phyloP scores from a whole-genome alignment of 495 filamentous ascomycete species.

The Clavariopsis aquatica region DNA sequence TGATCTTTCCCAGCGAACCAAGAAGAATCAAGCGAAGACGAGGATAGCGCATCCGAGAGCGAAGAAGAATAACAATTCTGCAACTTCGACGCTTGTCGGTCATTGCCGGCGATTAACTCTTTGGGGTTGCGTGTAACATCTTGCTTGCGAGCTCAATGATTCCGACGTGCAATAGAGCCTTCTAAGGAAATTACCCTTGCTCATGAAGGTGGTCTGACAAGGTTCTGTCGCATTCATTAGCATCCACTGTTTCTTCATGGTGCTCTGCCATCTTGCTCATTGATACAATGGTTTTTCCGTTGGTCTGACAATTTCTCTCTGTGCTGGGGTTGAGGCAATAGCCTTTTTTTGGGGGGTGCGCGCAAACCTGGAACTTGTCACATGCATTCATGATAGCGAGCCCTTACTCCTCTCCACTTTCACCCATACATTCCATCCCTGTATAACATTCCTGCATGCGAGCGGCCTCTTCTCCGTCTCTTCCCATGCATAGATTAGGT shows the following conservation, averaged over 20 bases:
- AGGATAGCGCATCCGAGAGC: slow-evolving; percentile 44
- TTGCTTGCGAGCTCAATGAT: neutral
- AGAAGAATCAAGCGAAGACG: slow-evolving; percentile 43
- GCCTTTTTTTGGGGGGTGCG: slow-evolving; percentile 44
- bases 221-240: neutral
- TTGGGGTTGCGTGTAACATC: neutral
- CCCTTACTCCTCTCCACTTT: slow-evolving; percentile 2
- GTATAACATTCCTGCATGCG: slow-evolving; percentile 22
- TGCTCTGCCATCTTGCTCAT: neutral
- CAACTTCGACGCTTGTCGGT: slow-evolving; percentile 1
- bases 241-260: neutral
- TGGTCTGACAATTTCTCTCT: neutral
- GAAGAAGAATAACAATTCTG: slow-evolving; percentile 42
- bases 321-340: slow-evolving; percentile 37
- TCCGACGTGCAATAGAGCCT: neutral
- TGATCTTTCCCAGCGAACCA: slow-evolving; percentile 26
- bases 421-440: slow-evolving; percentile 1
- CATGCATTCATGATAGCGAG: neutral
- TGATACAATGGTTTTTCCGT: neutral
- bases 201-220: neutral
- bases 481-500: slow-evolving; percentile 31
- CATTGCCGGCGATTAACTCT: neutral
- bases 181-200: neutral
- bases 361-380: slow-evolving; percentile 38
- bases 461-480: neutral